Evolutionary conservation across 495 filamentous ascomycete species (phyloP), one percentile per base, ranked within the genome.

Genomic region (Parachaetomium inaequale): DNA sequence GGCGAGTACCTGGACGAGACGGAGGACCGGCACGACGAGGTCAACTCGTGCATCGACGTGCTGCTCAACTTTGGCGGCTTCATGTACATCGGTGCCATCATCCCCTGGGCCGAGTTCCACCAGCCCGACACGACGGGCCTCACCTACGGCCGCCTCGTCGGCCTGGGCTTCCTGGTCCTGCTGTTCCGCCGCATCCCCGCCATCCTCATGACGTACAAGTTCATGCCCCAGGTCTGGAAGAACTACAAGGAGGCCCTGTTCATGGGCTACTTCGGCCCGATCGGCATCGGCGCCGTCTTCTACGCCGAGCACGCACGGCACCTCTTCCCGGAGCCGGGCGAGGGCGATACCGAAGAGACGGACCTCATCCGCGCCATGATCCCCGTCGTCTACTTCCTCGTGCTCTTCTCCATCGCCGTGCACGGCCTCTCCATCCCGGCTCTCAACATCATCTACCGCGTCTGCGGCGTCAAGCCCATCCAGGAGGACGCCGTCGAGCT

Each of bases 201-300:
- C 54, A 65, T 75, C 42, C 59, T 77, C 10, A 46, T 72, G 38
- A 71, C 63, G 15, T 75, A 90, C 74, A 88, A 85, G 69, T 78
- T 82, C 49, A 92, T 95, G 71, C 86, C 69, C 79, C 87, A 67
- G 82, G 91, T 68, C 78, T 87, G 71, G 74, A 88, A 67, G 65
- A 82, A 61, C 75, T 81, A 47, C 85, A 72, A 70, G 59, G 73
- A 93, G 59, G 89, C 90, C 4, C 71, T 87, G 6, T 93, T 94
- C 63, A 89, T 92, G 57, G 92, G 92, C 12, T 93, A 93, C 74
- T 96, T 96, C 69, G 91, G 91, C 2, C 92, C 92, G 5, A 94
- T 96, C 61, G 92, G 92, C 21, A 89, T 93, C 25, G 87, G 87
- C 32, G 90, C 92, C 2, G 80, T 95, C 36, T 95, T 94, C 75